Conservation (phyloP, 2,329 filamentous ascomycete genomes). For the Aspergillus ruber region DNA sequence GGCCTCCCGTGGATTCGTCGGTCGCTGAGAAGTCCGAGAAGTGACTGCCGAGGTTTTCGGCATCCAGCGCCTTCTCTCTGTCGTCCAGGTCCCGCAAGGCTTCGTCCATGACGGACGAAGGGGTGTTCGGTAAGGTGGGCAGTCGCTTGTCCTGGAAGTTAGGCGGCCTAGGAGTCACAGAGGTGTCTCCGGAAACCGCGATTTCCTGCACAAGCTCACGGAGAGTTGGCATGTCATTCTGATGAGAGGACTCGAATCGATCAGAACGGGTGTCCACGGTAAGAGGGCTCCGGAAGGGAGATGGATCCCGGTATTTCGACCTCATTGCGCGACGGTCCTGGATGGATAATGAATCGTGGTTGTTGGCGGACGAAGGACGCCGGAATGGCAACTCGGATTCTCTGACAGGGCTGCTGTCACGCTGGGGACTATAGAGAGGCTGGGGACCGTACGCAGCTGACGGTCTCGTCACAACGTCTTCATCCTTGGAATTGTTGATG, state of each 20-base stretch:
- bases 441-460: background rate
- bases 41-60: constrained; percentile 31
- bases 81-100: constrained; percentile 31
- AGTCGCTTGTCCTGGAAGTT: constrained; percentile 34
- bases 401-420: background rate
- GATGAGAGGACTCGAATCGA: background rate
- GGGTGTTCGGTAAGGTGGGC: constrained; percentile 41
- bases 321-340: constrained; percentile 33
- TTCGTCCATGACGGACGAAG: constrained; percentile 40
- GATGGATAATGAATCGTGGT: constrained; percentile 23
- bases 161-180: constrained; percentile 20
- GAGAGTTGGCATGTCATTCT: background rate
- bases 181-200: constrained; percentile 9
- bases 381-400: constrained; percentile 5
- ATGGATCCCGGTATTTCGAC: constrained; percentile 18
- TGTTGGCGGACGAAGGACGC: constrained; percentile 8
- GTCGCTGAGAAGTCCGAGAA: constrained; percentile 37
- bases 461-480: background rate
- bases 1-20: constrained; percentile 21
- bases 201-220: constrained; percentile 11
- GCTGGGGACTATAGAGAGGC: background rate
- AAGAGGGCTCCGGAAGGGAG: constrained; percentile 21
- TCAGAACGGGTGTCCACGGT: constrained; percentile 19
- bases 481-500: constrained; percentile 5
- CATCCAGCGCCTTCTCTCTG: constrained; percentile 24